phyloP scores from a whole-genome alignment of 176 grass and related monocot species.

The Canna indica region DNA sequence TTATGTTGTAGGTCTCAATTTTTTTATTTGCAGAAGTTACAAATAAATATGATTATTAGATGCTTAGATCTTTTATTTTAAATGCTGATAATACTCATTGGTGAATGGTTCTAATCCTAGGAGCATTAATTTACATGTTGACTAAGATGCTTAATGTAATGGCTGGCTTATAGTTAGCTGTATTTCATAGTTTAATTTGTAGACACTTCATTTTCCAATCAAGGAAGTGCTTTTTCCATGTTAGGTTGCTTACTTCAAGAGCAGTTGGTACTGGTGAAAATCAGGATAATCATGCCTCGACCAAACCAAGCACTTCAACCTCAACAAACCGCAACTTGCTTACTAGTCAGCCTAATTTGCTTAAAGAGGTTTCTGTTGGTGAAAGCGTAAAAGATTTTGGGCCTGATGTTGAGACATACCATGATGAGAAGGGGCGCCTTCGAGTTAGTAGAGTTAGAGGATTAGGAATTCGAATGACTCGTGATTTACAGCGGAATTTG shows the following conservation, averaged over 20 bases:
- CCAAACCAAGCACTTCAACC: constrained; percentile 28
- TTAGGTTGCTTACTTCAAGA: constrained; percentile 38
- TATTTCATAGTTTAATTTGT: constrained; percentile 14
- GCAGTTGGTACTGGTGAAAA: constrained; percentile 40
- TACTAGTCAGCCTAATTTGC: constrained; percentile 35
- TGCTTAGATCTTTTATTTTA: background rate
- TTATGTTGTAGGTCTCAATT: background rate
- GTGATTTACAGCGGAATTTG: constrained; percentile 96
- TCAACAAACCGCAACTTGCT: background rate
- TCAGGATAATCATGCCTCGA: constrained; percentile 21
- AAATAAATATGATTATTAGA: background rate
- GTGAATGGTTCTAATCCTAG: background rate
- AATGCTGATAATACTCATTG: background rate
- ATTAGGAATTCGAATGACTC: constrained; percentile 88
- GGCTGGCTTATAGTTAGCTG: constrained; percentile 1
- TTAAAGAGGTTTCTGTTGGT: constrained; percentile 21
- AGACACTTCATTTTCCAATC: background rate
- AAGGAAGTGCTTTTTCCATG: constrained; percentile 4
- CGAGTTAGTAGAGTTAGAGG: constrained; percentile 85
- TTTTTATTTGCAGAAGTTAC: background rate
- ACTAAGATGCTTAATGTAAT: background rate
- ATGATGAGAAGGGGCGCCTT: constrained; percentile 69
- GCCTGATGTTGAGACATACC: constrained; percentile 76
- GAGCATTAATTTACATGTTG: background rate
- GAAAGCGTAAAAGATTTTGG: constrained; percentile 48